A percentile compares a stretch with the other conserved stretches of the same genome.
phyloP scores from a whole-genome alignment of 768 basidiomycete species.

The Lenzites betulinus region DNA sequence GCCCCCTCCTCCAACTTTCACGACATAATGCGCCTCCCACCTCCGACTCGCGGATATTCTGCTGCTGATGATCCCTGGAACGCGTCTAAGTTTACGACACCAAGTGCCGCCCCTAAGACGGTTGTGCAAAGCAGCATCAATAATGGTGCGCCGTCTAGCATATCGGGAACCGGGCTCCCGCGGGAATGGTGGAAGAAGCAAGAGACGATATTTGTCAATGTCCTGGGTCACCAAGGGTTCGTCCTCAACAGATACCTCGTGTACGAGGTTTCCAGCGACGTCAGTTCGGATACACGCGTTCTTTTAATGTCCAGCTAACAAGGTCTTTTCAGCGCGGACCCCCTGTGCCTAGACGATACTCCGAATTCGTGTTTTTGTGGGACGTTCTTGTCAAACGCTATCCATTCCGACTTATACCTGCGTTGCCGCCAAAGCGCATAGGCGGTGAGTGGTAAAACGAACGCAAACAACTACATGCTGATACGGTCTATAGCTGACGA shows the following conservation, averaged over 20 bases:
- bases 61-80: conserved; percentile 66
- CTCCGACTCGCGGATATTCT: conserved; percentile 51
- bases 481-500: conserved; percentile 65
- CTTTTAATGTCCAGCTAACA: conserved; percentile 8
- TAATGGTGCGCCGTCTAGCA: conserved; percentile 55
- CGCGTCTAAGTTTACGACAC: conserved; percentile 24
- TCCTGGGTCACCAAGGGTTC: conserved; percentile 90
- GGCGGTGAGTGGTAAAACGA: conserved; percentile 60
- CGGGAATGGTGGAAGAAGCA: conserved; percentile 87
- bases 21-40: conserved; percentile 35
- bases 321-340: conserved; percentile 49
- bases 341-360: conserved; percentile 83
- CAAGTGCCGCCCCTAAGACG: conserved; percentile 17
- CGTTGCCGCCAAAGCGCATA: conserved; percentile 89
- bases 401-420: conserved; percentile 88
- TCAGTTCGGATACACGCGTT: conserved; percentile 38
- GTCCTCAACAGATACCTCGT: conserved; percentile 86
- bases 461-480: neutral
- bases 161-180: conserved; percentile 73
- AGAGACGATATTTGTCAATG: conserved; percentile 67
- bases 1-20: conserved; percentile 56
- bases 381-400: conserved; percentile 85
- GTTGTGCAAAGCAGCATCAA: conserved; percentile 28
- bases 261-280: conserved; percentile 79
- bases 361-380: conserved; percentile 90